Conservation (phyloP, 2,329 filamentous ascomycete species). For the Lomentospora prolificans region DNA sequence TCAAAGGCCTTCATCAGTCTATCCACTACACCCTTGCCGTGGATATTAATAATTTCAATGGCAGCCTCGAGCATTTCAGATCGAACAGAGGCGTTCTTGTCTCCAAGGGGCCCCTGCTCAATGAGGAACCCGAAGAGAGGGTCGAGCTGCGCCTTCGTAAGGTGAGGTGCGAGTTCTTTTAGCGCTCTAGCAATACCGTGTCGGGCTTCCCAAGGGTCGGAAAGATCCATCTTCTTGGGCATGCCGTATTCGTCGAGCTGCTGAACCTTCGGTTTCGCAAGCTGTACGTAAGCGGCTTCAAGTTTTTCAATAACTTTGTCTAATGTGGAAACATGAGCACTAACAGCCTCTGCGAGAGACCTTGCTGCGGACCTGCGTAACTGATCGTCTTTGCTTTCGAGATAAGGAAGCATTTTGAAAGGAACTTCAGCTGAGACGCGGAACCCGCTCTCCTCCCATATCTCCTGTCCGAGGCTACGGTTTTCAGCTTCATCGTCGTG, state of each 20-base stretch:
- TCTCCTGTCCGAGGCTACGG: constrained; percentile 67
- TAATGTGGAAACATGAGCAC: constrained; percentile 49
- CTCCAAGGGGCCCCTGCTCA: constrained; percentile 75
- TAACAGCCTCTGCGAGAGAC: constrained; percentile 65
- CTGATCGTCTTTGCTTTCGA: constrained; percentile 70
- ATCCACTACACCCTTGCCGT: constrained; percentile 76
- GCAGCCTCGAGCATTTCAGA: constrained; percentile 89
- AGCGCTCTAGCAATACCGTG: constrained; percentile 85
- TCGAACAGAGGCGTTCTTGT: constrained; percentile 67
- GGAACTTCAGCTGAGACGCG: constrained; percentile 57
- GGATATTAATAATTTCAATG: constrained; percentile 66
- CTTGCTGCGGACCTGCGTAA: constrained; percentile 76
- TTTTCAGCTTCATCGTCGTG: constrained; percentile 91
- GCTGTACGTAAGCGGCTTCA: constrained; percentile 61
- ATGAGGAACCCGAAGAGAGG: constrained; percentile 79
- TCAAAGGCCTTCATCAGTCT: constrained; percentile 90
- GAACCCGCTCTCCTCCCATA: constrained; percentile 92
- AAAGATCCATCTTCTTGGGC: constrained; percentile 77
- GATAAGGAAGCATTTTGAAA: constrained; percentile 61
- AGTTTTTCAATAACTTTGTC: constrained; percentile 54
- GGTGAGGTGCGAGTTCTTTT: constrained; percentile 64
- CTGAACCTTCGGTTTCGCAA: constrained; percentile 73
- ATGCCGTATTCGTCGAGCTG: constrained; percentile 91
- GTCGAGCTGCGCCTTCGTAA: constrained; percentile 61
- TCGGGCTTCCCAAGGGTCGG: constrained; percentile 84